These are phyloP conservation scores for Triticum urartu DNA, from an alignment of 176 grass and related monocot genomes.

Conservation along the genomic window DNA sequence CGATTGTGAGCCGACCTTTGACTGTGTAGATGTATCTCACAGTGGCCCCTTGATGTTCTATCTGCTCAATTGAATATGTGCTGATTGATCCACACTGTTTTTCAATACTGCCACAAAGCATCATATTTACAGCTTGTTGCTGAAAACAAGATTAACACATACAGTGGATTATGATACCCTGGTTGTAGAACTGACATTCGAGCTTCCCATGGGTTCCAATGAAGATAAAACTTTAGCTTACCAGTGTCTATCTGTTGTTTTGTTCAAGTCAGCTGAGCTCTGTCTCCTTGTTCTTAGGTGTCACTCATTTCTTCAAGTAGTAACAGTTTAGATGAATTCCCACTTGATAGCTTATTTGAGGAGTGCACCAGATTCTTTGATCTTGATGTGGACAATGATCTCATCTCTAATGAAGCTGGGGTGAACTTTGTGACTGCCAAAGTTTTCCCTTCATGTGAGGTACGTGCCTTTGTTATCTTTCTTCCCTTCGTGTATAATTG, in stretches of 20 bases:
- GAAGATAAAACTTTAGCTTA: neutral
- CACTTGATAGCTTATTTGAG: constrained; percentile 50
- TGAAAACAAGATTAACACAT: neutral
- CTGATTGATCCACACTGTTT: neutral
- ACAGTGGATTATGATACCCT: neutral
- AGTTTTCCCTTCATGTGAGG: constrained; percentile 65
- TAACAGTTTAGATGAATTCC: constrained; percentile 24
- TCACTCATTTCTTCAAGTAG: constrained; percentile 45
- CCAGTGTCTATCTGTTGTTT: constrained; percentile 17
- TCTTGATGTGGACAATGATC: constrained; percentile 48
- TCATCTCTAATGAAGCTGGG: constrained; percentile 44
- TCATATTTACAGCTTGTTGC: neutral
- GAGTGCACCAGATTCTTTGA: constrained; percentile 47
- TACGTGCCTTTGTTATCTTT: constrained; percentile 21
- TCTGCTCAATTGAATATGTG: neutral
- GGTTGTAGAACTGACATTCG: neutral
- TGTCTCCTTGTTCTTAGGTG: constrained; percentile 50
- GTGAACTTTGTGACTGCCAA: constrained; percentile 70
- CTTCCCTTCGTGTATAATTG: constrained; percentile 7
- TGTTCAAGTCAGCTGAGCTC: neutral
- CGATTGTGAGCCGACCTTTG: neutral
- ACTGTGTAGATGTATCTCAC: neutral
- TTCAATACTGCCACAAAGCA: neutral
- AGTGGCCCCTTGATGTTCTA: neutral
- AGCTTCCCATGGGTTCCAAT: neutral